phyloP scores from a whole-genome alignment of 208 protist genomes.

The Acanthamoeba royreba region DNA sequence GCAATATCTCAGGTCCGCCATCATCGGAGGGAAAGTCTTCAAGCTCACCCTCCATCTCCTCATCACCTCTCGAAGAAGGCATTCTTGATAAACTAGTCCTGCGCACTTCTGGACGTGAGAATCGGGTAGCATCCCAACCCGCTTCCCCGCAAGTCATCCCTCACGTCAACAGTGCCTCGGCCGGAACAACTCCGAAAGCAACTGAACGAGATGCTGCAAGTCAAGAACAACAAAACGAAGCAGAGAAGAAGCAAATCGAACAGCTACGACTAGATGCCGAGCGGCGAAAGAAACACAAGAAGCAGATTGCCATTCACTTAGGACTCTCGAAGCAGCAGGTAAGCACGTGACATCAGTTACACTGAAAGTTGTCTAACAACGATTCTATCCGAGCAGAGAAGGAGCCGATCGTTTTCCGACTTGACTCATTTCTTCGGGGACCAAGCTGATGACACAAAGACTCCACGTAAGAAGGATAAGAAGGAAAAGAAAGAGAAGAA shows the following conservation, averaged over 20 bases:
- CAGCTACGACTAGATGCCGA: not conserved
- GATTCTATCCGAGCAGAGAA: not conserved
- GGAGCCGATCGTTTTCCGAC: not conserved
- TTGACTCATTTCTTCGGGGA: not conserved
- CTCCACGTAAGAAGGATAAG: not conserved
- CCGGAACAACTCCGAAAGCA: not conserved
- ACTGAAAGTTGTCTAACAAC: not conserved
- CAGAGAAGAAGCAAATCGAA: not conserved
- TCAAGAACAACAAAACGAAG: not conserved
- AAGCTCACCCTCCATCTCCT: no score
- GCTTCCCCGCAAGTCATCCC: no score
- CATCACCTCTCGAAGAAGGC: no score
- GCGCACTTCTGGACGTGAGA: no score
- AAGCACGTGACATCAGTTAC: not conserved
- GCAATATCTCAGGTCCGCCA: no score
- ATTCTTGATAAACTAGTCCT: no score
- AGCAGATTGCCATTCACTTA: not conserved
- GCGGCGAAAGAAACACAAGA: not conserved
- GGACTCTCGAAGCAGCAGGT: constrained; percentile 1
- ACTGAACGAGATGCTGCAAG: not conserved
- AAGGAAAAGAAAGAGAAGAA: not conserved
- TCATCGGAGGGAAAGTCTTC: no score
- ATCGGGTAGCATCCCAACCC: no score
- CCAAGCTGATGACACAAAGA: not conserved
- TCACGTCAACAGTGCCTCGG: no score